phyloP scores from a whole-genome alignment of 129 eudicot species.

The Lonicera japonica region DNA sequence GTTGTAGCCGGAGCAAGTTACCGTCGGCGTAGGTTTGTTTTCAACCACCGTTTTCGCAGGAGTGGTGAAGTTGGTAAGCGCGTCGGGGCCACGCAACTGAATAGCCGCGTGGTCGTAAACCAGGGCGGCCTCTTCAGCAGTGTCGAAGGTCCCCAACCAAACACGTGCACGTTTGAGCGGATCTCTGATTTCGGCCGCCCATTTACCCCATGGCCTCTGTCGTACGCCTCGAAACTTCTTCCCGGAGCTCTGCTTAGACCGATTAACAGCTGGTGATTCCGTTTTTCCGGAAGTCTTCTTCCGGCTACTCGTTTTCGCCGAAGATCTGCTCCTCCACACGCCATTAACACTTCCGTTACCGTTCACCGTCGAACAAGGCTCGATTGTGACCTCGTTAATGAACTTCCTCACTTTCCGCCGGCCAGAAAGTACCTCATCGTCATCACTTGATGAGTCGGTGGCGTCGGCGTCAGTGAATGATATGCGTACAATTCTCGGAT shows the following conservation, averaged over 20 bases:
- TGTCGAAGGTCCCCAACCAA: conserved; percentile 93
- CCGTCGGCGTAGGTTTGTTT: conserved; percentile 8
- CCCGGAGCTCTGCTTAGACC: conserved; percentile 25
- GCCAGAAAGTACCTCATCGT: conserved; percentile 14
- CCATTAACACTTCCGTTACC: conserved; percentile 3
- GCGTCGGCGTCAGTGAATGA: conserved; percentile 81
- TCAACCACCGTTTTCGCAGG: conserved; percentile 13
- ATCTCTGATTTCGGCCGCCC: conserved; percentile 99
- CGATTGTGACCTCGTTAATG: conserved; percentile 58
- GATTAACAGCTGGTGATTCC: conserved; percentile 16
- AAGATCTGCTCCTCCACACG: background rate
- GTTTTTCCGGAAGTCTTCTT: conserved; percentile 10
- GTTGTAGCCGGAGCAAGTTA: conserved; percentile 40
- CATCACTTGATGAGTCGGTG: conserved; percentile 90
- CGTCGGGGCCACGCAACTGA: conserved; percentile 92
- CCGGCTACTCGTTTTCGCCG: conserved; percentile 17
- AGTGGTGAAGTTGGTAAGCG: conserved; percentile 69
- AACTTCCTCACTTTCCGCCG: conserved; percentile 50
- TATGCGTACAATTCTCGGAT: conserved; percentile 54
- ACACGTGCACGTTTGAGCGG: conserved; percentile 72
- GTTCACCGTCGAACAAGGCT: conserved; percentile 11
- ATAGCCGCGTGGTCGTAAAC: conserved; percentile 97
- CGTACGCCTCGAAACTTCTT: conserved; percentile 94
- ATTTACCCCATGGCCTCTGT: conserved; percentile 97
- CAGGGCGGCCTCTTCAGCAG: conserved; percentile 99